Percentiles rank a stretch among this genome's conserved stretches.
These are phyloP conservation scores for Ustilago shanxiensis DNA, from an alignment of 1,284 basidiomycete genomes.

Conservation along the genomic window DNA sequence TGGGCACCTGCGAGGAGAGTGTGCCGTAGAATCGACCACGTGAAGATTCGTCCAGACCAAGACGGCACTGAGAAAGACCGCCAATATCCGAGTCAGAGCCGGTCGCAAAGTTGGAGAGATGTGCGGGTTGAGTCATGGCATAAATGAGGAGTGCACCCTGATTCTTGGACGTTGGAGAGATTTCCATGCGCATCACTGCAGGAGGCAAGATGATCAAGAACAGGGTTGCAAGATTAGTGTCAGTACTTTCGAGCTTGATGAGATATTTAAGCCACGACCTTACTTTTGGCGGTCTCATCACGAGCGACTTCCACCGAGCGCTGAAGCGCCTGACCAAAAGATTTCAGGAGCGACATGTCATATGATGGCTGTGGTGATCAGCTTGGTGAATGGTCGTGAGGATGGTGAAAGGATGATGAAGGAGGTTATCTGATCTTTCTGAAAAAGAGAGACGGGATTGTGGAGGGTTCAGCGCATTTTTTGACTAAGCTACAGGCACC, in stretches of 20 bases:
- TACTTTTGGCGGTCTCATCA: conserved; percentile 60
- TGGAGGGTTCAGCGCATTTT: conserved; percentile 19
- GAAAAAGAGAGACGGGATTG: conserved; percentile 8
- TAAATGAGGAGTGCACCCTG: conserved; percentile 57
- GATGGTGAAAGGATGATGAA: background rate
- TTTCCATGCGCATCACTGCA: conserved; percentile 65
- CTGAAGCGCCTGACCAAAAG: conserved; percentile 57
- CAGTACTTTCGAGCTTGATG: too few species aligned
- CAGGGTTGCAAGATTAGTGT: conserved; percentile 20
- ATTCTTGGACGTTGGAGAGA: conserved; percentile 50
- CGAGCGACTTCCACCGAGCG: conserved; percentile 60
- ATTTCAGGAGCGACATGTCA: conserved; percentile 53
- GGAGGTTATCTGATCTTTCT: background rate
- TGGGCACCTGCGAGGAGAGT: conserved; percentile 68
- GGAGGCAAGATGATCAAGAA: background rate
- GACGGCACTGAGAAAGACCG: conserved; percentile 77
- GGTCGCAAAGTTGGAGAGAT: conserved; percentile 74
- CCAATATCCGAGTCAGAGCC: conserved; percentile 88
- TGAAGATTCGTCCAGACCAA: conserved; percentile 55
- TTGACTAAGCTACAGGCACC: conserved; percentile 30
- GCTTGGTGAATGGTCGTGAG: background rate
- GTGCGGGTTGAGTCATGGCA: conserved; percentile 37
- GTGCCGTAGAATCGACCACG: conserved; percentile 69
- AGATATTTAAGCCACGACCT: too few species aligned
- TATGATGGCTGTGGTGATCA: background rate